Conservation (phyloP, 164 flowering plant species). For the Hamamelis virginiana region DNA sequence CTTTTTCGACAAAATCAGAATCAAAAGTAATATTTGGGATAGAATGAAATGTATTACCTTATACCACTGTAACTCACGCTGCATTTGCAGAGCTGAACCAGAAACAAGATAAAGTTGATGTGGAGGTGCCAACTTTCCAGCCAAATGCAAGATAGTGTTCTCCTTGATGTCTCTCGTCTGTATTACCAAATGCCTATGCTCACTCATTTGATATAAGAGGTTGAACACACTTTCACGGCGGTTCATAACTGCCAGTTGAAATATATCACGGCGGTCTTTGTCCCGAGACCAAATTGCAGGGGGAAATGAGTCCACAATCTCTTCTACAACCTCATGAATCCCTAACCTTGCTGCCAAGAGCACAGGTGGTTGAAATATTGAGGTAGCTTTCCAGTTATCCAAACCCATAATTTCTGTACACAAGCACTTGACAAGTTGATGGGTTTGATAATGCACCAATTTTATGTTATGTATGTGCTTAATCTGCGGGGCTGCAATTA, state of each 20-base stretch:
- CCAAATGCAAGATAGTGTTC: slow-evolving; percentile 20
- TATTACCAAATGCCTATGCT: not conserved
- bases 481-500: slow-evolving; percentile 7
- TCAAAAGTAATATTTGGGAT: too few species aligned
- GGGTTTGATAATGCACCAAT: slow-evolving; percentile 16
- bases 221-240: slow-evolving; percentile 15
- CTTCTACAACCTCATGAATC: slow-evolving; percentile 20
- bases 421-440: slow-evolving; percentile 15
- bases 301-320: slow-evolving; percentile 16
- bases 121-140: slow-evolving; percentile 18
- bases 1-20: too few species aligned
- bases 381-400: not conserved
- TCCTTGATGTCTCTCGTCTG: not conserved
- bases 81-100: slow-evolving; percentile 22
- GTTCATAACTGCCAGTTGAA: slow-evolving; percentile 14
- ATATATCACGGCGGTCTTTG: not conserved
- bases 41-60: slow-evolving; percentile 10
- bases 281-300: slow-evolving; percentile 9
- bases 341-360: slow-evolving; percentile 8
- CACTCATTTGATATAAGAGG: slow-evolving; percentile 17
- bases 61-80: slow-evolving; percentile 21
- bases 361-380: slow-evolving; percentile 5
- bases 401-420: not conserved
- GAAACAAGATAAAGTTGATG: slow-evolving; percentile 9
- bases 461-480: slow-evolving; percentile 10